Conservation (phyloP, 2,329 filamentous ascomycete genomes). For the Bipolaris zeicola region DNA sequence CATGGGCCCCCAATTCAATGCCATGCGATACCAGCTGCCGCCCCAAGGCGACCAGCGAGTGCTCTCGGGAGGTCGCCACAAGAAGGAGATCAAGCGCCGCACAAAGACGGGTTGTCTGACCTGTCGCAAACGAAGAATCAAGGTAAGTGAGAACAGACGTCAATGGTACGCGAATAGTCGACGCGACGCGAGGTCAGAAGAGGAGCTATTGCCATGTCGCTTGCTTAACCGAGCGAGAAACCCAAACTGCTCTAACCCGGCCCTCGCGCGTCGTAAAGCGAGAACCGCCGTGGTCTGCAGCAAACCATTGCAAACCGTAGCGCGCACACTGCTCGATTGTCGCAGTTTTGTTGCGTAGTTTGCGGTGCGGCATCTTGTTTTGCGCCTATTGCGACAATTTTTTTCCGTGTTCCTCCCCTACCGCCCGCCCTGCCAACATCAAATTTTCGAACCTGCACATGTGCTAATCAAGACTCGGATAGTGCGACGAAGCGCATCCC, state of each 20-base stretch:
- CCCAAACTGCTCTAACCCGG: constrained; percentile 31
- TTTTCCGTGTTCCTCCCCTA: background rate
- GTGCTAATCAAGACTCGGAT: constrained; percentile 37
- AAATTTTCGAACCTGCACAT: constrained; percentile 18
- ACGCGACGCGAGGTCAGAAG: constrained; percentile 35
- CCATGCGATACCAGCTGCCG: constrained; percentile 62
- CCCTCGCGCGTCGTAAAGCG: constrained; percentile 8
- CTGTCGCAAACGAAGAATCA: constrained; percentile 68
- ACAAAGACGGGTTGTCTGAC: constrained; percentile 74
- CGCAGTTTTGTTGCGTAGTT: background rate
- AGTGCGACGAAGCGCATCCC: constrained; percentile 97
- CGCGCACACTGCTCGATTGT: background rate
- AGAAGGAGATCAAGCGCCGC: constrained; percentile 76
- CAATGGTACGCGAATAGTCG: constrained; percentile 33
- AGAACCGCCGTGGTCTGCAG: background rate
- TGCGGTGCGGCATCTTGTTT: background rate
- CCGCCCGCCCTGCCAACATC: constrained; percentile 5
- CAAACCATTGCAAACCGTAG: background rate
- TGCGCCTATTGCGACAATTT: background rate
- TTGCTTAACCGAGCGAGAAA: constrained; percentile 45
- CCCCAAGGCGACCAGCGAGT: constrained; percentile 58
- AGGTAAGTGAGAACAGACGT: constrained; percentile 57
- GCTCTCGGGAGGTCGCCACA: constrained; percentile 67
- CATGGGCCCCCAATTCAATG: constrained; percentile 54
- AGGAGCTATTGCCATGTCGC: constrained; percentile 23